Conservation (phyloP, 495 filamentous ascomycete species). For the Pyrenula aspistea region DNA sequence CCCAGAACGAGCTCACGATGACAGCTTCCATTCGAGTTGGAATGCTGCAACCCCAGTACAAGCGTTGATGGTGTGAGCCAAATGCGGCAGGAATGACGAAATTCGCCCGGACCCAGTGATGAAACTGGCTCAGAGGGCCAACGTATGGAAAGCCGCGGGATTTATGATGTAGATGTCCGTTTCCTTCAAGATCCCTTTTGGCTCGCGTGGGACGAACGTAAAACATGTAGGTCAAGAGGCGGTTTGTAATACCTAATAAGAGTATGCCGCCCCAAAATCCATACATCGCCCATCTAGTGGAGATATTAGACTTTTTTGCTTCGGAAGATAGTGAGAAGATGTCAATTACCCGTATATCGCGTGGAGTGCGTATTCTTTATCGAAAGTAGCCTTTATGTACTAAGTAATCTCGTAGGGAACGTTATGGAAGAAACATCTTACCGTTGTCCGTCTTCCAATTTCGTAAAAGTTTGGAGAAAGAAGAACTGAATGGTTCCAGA, state of each 20-base stretch:
- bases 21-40: conserved; percentile 28
- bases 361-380: conserved; percentile 7
- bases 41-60: conserved; percentile 20
- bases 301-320: neutral
- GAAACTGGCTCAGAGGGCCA: neutral
- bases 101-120: conserved; percentile 20
- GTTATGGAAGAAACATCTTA: neutral
- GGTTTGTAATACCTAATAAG: conserved; percentile 14
- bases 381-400: neutral
- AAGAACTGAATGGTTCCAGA: neutral
- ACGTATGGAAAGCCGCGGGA: neutral
- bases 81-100: conserved; percentile 22
- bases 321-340: neutral
- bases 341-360: conserved; percentile 1
- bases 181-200: neutral
- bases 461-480: neutral
- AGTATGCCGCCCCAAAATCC: conserved; percentile 22
- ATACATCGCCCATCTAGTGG: neutral
- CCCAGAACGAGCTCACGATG: conserved; percentile 25
- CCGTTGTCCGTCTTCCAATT: neutral
- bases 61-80: conserved; percentile 4
- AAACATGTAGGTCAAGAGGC: conserved; percentile 3
- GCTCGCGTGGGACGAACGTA: neutral
- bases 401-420: neutral
- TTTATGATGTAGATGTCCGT: neutral